Conservation (phyloP, 2,329 filamentous ascomycete species). For the Trichophyton rubrum region DNA sequence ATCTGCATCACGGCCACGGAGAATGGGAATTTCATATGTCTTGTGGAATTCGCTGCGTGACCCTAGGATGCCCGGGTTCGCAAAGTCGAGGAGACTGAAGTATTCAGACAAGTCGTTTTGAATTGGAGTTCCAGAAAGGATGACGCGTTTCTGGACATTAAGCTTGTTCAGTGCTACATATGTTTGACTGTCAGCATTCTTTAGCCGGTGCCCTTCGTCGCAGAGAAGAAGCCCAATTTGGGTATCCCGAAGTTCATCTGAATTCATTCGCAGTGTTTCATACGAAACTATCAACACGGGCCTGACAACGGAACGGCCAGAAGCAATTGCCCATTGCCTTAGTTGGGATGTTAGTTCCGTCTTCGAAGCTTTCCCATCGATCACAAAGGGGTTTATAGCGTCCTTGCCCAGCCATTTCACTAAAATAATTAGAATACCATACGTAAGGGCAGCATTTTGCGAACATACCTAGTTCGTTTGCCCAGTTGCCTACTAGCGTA, state of each 20-base stretch:
- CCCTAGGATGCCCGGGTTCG: conserved; percentile 83
- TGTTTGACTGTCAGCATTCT: conserved; percentile 92
- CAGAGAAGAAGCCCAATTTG: conserved; percentile 88
- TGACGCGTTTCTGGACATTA: conserved; percentile 82
- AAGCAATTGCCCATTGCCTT: conserved; percentile 87
- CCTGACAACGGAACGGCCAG: conserved; percentile 74
- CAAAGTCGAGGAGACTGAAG: conserved; percentile 89
- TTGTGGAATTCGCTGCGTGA: conserved; percentile 87
- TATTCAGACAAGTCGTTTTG: conserved; percentile 99
- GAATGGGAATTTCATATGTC: conserved; percentile 81
- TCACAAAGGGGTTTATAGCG: conserved; percentile 83
- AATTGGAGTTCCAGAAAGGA: conserved; percentile 91
- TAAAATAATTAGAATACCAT: conserved; percentile 16
- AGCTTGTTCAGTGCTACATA: conserved; percentile 82
- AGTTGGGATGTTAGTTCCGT: conserved; percentile 83
- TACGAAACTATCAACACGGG: conserved; percentile 97
- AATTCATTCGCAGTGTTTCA: conserved; percentile 83
- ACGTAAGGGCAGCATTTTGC: not conserved
- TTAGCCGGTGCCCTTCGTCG: conserved; percentile 90
- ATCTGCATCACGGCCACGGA: conserved; percentile 80
- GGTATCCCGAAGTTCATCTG: conserved; percentile 77
- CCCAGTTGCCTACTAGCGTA: conserved; percentile 94
- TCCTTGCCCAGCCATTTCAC: conserved; percentile 92
- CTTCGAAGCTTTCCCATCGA: conserved; percentile 92
- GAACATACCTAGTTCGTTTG: conserved; percentile 62